These are phyloP conservation scores for Bothriochloa decipiens DNA, from an alignment of 176 grass and related monocot species.

Conservation along the genomic window DNA sequence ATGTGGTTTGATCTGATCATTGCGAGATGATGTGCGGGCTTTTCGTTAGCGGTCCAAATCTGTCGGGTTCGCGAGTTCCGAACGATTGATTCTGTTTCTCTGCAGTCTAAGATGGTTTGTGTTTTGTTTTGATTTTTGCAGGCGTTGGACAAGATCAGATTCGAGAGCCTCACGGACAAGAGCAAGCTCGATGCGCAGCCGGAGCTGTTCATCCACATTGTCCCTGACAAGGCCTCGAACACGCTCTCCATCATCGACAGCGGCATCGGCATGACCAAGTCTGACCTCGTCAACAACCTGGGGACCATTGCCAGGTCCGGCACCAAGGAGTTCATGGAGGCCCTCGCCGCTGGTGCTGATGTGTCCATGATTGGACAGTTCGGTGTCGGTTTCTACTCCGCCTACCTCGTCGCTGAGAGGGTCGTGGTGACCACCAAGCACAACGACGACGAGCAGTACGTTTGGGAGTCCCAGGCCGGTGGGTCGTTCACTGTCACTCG, in stretches of 20 bases:
- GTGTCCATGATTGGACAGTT: slow-evolving; percentile 99
- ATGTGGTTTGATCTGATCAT: too few species aligned
- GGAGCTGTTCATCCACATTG: slow-evolving; percentile 89
- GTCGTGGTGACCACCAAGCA: slow-evolving; percentile 87
- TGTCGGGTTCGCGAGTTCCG: too few species aligned
- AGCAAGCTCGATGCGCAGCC: slow-evolving; percentile 97
- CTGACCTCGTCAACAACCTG: slow-evolving; percentile 95
- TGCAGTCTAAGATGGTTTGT: too few species aligned
- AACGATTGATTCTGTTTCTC: too few species aligned
- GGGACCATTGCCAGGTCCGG: slow-evolving; percentile 44
- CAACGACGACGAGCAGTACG: slow-evolving; percentile 95
- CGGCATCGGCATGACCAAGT: slow-evolving; percentile 96
- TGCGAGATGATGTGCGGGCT: too few species aligned
- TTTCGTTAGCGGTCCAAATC: too few species aligned
- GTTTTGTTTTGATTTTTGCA: slow-evolving; percentile 19
- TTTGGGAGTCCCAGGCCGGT: slow-evolving; percentile 97
- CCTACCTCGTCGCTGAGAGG: slow-evolving; percentile 88
- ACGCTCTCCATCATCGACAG: slow-evolving; percentile 78
- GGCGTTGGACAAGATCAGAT: slow-evolving; percentile 98
- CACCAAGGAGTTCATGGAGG: slow-evolving; percentile 98
- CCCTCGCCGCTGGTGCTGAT: slow-evolving; percentile 90
- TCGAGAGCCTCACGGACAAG: slow-evolving; percentile 95
- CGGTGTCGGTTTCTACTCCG: slow-evolving; percentile 94
- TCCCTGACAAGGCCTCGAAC: slow-evolving; percentile 90
- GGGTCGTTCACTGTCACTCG: slow-evolving; percentile 92